These are phyloP conservation scores for Eragrostis curvula DNA, from an alignment of 176 grass and related monocot species.

Conservation along the genomic window DNA sequence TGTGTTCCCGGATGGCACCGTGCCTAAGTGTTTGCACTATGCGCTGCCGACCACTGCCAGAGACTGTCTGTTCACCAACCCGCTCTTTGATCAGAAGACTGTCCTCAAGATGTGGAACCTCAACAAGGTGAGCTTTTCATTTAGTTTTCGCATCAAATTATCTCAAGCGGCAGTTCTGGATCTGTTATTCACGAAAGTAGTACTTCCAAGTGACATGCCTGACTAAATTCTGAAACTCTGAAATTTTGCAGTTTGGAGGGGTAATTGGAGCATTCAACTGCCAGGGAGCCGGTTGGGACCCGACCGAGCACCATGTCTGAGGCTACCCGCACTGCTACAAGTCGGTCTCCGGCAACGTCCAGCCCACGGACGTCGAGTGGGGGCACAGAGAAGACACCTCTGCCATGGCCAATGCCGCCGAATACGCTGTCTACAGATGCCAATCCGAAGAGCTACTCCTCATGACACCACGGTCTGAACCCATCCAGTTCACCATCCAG, in stretches of 20 bases:
- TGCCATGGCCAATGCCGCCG: conserved; percentile 11
- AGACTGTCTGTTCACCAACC: conserved; percentile 71
- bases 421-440: conserved; percentile 53
- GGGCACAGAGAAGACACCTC: conserved; percentile 42
- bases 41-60: conserved; percentile 73
- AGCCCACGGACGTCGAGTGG: conserved; percentile 68
- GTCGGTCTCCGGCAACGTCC: conserved; percentile 35
- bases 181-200: not conserved
- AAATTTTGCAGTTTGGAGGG: conserved; percentile 53
- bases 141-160: not conserved
- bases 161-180: not conserved
- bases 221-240: not conserved
- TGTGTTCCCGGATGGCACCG: conserved; percentile 58
- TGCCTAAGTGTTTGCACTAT: conserved; percentile 60
- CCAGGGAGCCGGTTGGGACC: conserved; percentile 87
- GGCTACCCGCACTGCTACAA: conserved; percentile 53
- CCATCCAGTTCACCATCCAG: conserved; percentile 58
- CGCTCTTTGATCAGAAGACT: conserved; percentile 63
- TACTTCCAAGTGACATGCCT: not conserved
- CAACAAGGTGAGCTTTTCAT: conserved; percentile 57
- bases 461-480: conserved; percentile 33
- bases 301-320: conserved; percentile 44
- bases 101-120: conserved; percentile 88
- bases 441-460: conserved; percentile 43
- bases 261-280: conserved; percentile 78